Base-by-base conservation (phyloP, 805 yeast genomes). In the Saturnispora hagleri region DNA sequence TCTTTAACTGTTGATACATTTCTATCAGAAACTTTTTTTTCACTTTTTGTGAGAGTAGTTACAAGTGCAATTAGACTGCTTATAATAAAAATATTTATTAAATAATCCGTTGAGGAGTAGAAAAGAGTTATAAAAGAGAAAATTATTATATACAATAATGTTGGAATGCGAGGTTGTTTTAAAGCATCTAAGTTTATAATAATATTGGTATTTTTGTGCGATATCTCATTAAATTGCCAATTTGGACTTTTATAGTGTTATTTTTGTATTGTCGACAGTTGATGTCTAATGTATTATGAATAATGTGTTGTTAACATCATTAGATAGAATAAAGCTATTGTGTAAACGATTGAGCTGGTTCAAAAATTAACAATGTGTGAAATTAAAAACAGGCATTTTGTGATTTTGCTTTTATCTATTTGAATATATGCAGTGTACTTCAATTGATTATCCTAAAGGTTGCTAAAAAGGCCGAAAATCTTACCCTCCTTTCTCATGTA, bases 401-500 rank as follows among this genome's bases (percentile, higher is more conserved):
- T 38, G 42, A 38, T 38, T 18, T 38, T 38, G 22, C 7, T 18
- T 17, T 20, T 18, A 5, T 18, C 42, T 18, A 38, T 18, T 26
- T 38, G 42, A 38, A 20, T 31, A 38, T 38, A 38, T 38, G 42
- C 42, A 38, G 42, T 38, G 42, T 13, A 38, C 13, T 38, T 31
- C 17, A 13, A 9, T 12, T 13, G 22, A n/a, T 12, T 12, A 8
- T 13, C 18, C 45, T 27, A 46, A n/a, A 68, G 57, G 28, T 64
- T 72, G 41, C 73, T 66, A 57, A 85, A 75, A 53, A 84, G 67
- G 10, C 68, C 59, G 65, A 82, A 83, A 56, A 85, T 82, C 54
- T 77, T 74, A 57, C 80, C 76, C 49, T 79, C 77, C 54, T 69
- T 47, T 38, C 53, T 54, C 44, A 79, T 73, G 55, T 65, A 91